A percentile compares a stretch with the other conserved stretches of the same genome.
Conservation (phyloP, 805 yeast genomes). For the Brettanomyces bruxellensis region DNA sequence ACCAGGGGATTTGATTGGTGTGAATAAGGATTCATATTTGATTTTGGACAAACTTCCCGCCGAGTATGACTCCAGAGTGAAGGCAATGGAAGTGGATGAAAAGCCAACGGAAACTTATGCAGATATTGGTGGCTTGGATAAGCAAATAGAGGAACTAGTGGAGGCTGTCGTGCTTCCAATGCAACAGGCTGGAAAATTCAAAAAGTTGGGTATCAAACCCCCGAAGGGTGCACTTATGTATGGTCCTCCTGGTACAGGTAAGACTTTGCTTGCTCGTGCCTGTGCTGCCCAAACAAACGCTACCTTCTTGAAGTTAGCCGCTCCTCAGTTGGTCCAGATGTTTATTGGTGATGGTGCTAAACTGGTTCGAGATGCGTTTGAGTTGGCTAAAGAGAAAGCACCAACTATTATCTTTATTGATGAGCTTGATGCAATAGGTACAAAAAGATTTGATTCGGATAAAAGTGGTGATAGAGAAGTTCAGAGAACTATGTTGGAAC, state of each 20-base stretch:
- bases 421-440: constrained; percentile 98
- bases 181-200: constrained; percentile 96
- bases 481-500: constrained; percentile 98
- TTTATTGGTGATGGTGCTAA: constrained; percentile 99
- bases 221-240: constrained; percentile 98
- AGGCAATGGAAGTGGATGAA: constrained; percentile 98
- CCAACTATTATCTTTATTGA: constrained; percentile 97
- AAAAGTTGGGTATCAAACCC: constrained; percentile 88
- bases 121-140: constrained; percentile 96
- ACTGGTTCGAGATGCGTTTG: constrained; percentile 94
- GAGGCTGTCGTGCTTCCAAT: constrained; percentile 98
- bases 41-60: constrained; percentile 92
- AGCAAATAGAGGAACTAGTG: constrained; percentile 95
- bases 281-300: constrained; percentile 99
- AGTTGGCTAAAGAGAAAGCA: constrained; percentile 94
- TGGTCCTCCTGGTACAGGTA: constrained; percentile 99
- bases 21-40: constrained; percentile 91
- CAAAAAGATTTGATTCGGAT: constrained; percentile 94
- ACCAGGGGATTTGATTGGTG: constrained; percentile 98
- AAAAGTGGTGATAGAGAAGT: constrained; percentile 98
- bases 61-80: constrained; percentile 94
- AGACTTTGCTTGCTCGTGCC: constrained; percentile 92
- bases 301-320: constrained; percentile 91
- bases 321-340: constrained; percentile 97
- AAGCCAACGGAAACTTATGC: constrained; percentile 96